phyloP scores from a whole-genome alignment of 179 eudicot genomes.

The Beta macrorhiza region DNA sequence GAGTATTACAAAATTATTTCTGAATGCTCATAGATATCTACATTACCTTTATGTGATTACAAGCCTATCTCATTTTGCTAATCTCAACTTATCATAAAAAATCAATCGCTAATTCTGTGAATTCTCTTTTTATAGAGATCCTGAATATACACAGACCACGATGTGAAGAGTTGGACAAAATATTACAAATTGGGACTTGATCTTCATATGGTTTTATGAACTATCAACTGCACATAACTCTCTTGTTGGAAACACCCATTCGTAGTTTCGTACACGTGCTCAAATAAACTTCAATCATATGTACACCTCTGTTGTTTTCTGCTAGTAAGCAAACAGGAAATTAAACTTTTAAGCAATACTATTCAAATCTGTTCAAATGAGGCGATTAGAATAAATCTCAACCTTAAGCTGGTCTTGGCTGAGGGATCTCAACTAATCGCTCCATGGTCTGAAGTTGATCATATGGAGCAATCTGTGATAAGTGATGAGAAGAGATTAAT shows the following conservation, averaged over 20 bases:
- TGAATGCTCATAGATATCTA: background rate
- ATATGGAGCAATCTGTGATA: constrained; percentile 90
- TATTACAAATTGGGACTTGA: background rate
- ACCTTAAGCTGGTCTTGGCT: constrained; percentile 44
- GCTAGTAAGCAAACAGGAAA: constrained; percentile 20
- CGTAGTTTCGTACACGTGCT: background rate
- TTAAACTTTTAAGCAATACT: background rate
- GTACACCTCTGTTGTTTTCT: background rate
- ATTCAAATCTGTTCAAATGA: background rate
- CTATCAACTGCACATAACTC: constrained; percentile 19
- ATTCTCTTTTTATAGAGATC: background rate
- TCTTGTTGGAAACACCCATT: background rate
- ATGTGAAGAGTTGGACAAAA: background rate
- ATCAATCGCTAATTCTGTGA: constrained; percentile 10
- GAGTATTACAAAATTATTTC: background rate
- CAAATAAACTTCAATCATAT: background rate
- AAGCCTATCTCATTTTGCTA: constrained; percentile 12
- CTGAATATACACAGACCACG: background rate
- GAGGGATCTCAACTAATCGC: constrained; percentile 74
- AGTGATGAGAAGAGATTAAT: background rate
- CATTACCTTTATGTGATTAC: constrained; percentile 22
- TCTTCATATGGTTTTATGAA: constrained; percentile 5
- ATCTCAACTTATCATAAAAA: constrained; percentile 2
- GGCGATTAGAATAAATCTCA: background rate
- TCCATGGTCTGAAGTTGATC: constrained; percentile 93